Conservation (phyloP, 495 filamentous ascomycete species). For the Lasiosphaeria hispida region DNA sequence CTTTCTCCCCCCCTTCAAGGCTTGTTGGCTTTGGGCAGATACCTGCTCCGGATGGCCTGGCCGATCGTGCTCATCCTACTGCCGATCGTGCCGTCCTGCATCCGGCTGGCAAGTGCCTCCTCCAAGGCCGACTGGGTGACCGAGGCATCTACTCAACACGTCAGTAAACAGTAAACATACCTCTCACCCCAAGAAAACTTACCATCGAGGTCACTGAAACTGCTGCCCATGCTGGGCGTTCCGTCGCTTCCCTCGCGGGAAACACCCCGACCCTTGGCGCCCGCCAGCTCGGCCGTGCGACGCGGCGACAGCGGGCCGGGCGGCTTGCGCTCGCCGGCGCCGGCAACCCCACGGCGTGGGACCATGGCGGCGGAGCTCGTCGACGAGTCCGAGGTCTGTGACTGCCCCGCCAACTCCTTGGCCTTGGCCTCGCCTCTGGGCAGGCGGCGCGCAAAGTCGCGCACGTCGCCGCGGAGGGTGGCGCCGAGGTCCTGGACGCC, state of each 20-base stretch:
- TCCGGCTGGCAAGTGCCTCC: constrained; percentile 87
- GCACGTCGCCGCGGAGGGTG: constrained; percentile 56
- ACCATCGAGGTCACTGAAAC: constrained; percentile 96
- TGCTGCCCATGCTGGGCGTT: constrained; percentile 95
- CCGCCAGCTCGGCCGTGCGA: constrained; percentile 53
- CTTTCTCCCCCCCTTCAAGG: neutral
- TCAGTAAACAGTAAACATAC: neutral
- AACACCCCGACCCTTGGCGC: constrained; percentile 47
- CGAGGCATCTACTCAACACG: constrained; percentile 65
- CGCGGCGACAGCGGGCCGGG: constrained; percentile 46
- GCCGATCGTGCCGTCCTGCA: constrained; percentile 72
- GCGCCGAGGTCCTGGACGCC: constrained; percentile 55
- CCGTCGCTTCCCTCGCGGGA: constrained; percentile 73
- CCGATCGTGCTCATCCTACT: constrained; percentile 86
- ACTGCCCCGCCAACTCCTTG: constrained; percentile 15
- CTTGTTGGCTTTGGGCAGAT: constrained; percentile 35
- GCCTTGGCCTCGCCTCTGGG: constrained; percentile 24
- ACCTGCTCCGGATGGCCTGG: constrained; percentile 44
- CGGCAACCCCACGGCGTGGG: constrained; percentile 10
- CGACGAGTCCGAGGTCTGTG: constrained; percentile 58
- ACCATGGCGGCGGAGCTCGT: constrained; percentile 55
- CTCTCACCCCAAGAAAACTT: constrained; percentile 23
- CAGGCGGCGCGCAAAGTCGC: constrained; percentile 39
- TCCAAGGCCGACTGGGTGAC: constrained; percentile 93
- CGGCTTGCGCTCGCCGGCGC: constrained; percentile 9